Conservation (phyloP, 108 stramenopile species). For the Discostella pseudostelligera region DNA sequence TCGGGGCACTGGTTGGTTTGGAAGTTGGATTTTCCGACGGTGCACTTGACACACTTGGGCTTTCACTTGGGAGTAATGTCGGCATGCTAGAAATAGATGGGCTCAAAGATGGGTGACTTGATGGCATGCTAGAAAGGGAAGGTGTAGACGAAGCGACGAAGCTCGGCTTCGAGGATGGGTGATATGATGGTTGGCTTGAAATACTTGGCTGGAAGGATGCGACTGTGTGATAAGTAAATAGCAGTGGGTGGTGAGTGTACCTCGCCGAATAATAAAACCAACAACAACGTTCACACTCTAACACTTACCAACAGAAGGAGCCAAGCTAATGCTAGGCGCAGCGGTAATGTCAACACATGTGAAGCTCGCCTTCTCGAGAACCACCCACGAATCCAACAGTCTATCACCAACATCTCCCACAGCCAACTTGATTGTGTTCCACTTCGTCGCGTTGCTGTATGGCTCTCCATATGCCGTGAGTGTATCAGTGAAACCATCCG, state of each 20-base stretch:
- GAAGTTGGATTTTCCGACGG: constrained; percentile 9
- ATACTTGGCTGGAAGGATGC: no score
- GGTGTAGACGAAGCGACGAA: no score
- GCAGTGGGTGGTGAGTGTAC: no score
- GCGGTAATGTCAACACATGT: constrained; percentile 34
- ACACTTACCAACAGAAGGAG: constrained; percentile 18
- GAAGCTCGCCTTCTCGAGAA: constrained; percentile 31
- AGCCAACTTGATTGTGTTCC: constrained; percentile 38
- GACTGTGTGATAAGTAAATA: no score
- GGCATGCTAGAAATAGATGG: no score
- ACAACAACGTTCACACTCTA: no score
- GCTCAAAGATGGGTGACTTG: no score
- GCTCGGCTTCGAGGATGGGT: no score
- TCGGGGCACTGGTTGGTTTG: constrained; percentile 5
- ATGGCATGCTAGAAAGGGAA: no score
- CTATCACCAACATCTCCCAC: constrained; percentile 38
- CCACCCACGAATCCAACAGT: constrained; percentile 39
- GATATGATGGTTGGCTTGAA: no score
- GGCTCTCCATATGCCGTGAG: constrained; percentile 31
- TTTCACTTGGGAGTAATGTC: no score
- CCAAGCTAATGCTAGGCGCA: constrained; percentile 18
- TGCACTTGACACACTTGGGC: constrained; percentile 5
- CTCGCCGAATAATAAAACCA: no score
- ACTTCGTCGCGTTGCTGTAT: not conserved
- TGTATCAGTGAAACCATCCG: constrained; percentile 43